Percentiles rank a stretch among this genome's conserved stretches.
These are phyloP conservation scores for Solanum pinnatisectum DNA, from an alignment of 257 asterid species.

Conservation along the genomic window DNA sequence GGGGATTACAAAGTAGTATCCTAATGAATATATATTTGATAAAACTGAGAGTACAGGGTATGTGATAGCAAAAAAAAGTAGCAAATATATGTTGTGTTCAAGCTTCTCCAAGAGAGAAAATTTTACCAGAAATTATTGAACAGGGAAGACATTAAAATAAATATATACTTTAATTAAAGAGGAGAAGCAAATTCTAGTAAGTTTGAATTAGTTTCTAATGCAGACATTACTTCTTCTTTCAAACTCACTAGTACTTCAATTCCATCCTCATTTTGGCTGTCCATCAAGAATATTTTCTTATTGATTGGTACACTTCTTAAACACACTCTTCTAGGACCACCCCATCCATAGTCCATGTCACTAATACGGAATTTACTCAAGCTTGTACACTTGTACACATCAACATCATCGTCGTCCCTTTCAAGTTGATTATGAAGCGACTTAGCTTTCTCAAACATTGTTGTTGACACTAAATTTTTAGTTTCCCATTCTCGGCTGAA, in stretches of 20 bases:
- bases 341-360: not conserved
- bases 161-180: not conserved
- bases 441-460: not conserved
- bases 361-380: not conserved
- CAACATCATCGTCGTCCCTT: not conserved
- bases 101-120: too few species aligned
- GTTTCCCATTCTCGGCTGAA: not conserved
- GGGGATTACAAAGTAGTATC: not conserved
- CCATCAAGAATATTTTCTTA: not conserved
- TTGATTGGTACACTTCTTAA: not conserved
- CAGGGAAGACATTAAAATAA: too few species aligned
- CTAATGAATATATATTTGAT: not conserved
- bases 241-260: not conserved
- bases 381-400: not conserved
- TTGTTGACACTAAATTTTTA: not conserved
- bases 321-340: not conserved
- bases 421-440: not conserved
- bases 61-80: too few species aligned
- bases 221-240: not conserved
- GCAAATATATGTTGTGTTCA: too few species aligned
- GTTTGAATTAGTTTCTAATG: not conserved
- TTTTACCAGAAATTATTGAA: too few species aligned
- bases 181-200: not conserved
- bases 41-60: too few species aligned
- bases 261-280: not conserved